A percentile compares a stretch with the other conserved stretches of the same genome.
Evolutionary conservation across 352 stramenopile genomes (phyloP).

Genomic region (Globisporangium megalacanthum): DNA sequence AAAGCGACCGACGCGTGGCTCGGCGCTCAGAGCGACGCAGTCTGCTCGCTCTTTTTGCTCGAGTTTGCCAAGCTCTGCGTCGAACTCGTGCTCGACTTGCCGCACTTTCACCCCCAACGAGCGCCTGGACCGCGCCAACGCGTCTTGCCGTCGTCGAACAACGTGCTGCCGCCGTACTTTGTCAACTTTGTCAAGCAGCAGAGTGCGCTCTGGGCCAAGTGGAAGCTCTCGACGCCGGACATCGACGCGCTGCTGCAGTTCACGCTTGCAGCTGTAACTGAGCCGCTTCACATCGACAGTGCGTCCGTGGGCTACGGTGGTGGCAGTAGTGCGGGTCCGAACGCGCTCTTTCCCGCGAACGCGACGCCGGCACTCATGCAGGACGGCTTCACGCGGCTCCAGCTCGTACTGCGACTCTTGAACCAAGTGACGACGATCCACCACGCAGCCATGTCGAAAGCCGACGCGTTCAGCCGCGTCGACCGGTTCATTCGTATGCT

Average conservation of each 20-base stretch:
- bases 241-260: constrained; percentile 56
- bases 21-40: constrained; percentile 35
- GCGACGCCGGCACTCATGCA: constrained; percentile 61
- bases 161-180: constrained; percentile 77
- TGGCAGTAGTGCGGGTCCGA: background rate
- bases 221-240: constrained; percentile 57
- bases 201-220: constrained; percentile 59
- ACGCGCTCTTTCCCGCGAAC: constrained; percentile 29
- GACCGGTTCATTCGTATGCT: constrained; percentile 50
- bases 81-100: constrained; percentile 69
- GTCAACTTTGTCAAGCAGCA: constrained; percentile 87
- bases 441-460: constrained; percentile 37
- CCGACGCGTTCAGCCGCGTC: constrained; percentile 39
- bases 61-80: constrained; percentile 74
- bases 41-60: constrained; percentile 63
- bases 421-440: constrained; percentile 66
- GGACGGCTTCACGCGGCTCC: constrained; percentile 66
- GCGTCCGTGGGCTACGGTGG: background rate
- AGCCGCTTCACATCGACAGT: constrained; percentile 31
- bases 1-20: constrained; percentile 73
- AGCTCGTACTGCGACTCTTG: constrained; percentile 55
- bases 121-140: constrained; percentile 24
- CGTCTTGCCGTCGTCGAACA: constrained; percentile 37
- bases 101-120: constrained; percentile 54
- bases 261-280: constrained; percentile 46